Evolutionary conservation across 768 basidiomycete genomes (phyloP), one percentile per base, ranked within the genome.

Genomic region (Dacryopinax primogenitus): DNA sequence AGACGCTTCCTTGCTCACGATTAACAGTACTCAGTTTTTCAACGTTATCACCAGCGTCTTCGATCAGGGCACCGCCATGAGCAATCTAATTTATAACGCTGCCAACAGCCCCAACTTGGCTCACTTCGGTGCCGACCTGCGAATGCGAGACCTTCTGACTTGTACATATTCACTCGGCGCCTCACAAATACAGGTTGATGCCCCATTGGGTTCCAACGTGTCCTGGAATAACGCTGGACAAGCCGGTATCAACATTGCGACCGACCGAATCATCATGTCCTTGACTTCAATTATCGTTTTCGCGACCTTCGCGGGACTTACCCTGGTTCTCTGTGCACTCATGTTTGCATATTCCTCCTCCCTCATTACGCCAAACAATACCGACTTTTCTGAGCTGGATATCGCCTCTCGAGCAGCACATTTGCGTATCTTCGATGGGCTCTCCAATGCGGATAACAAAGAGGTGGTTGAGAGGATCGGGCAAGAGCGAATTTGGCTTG

Each of bases 121-220:
- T 28, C 51, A 18, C 26, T 58, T 28, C 18, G 51, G 51, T 11
- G 51, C 51, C 15, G 51, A 58, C 30, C 11, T 30, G 3, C 51
- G 30, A 2, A 58, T 58, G 51, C 51, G 51, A 30, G 51, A 58
- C 21, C 30, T 58, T 18, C 51, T 58, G 4, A 58, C 51, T 18
- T 58, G 51, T 21, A 58, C 51, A 2, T 58, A 58, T 18, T 13
- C 51, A 6, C 26, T 58, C 4, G 51, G 51, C 15, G 51, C 51
- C 15, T 58, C 51, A 7, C 51, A 58, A 18, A 58, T 58, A 28
- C 51, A 58, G 51, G 51, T 58, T 15, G 51, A 58, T 58, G 51
- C 51, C 2, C 51, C 51, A 3, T 30, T 58, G 26, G 51, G 51
- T 58, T 23, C 51, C 3, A 30, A 13, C 18, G 51, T 58, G 11